Evolutionary conservation across 495 filamentous ascomycete genomes (phyloP), one percentile per base, ranked within the genome.

Genomic region (Penicillium bialowiezense): DNA sequence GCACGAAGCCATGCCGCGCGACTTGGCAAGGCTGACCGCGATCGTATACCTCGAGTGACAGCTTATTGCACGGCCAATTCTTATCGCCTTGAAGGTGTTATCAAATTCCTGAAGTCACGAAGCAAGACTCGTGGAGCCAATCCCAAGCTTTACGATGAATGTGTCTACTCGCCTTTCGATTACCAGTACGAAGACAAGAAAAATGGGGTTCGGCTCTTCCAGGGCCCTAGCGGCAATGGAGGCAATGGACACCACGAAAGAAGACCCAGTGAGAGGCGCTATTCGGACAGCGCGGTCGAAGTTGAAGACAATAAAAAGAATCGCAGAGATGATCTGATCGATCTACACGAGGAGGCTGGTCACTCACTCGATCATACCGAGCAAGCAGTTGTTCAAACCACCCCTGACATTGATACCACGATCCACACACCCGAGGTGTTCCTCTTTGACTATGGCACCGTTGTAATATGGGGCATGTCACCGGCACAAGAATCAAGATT

Each of bases 401-500:
- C 54, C 19, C 62, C 68, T 9, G 62, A 73, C 59, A 70, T 81
- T 63, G 56, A 77, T 50, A 91, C 81, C 17, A 75, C 77, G 64
- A 88, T 97, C 9, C 89, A 95, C 63, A 95, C 84, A 2, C 91
- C 92, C 0, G 93, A 98, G 66, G 78, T 97, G 8, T 97, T 98
- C 67, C 78, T 98, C 18, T 98, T 96, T 63, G 87, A 96, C 55
- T 98, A 98, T 60, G 93, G 93, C 33, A 95, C 96, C n/a, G 88
- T 96, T n/a, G 93, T 98, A n/a, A 91, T 97, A 64, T 98, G 93
- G 93, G 93, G 93, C 50, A 96, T 98, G 92, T 84, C 88, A 1
- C 68, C 86, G 7, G 74, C 80, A 7, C 84, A 98, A 52, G 93
- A 98, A 67, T 81, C 86, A 38, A 78, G 86, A 19, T 95, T 98